Base-by-base conservation (phyloP, 108 stramenopile genomes). In the Epithemia pelagica region DNA sequence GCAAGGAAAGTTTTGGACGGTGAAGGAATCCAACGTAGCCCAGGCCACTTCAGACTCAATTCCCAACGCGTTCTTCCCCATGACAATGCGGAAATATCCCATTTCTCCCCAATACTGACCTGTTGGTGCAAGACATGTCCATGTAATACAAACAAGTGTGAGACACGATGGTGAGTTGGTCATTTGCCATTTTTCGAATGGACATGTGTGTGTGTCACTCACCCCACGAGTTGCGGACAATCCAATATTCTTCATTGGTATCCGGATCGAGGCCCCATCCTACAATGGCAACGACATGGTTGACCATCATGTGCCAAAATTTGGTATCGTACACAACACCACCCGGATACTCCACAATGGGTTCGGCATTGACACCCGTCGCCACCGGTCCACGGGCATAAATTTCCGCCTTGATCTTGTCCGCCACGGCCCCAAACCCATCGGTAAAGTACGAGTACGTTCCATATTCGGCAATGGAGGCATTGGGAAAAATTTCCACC, bases 351-450 rank as follows among this genome's bases (percentile, higher is more conserved):
- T 92, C 74, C 52, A 95, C 71, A 31, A 87, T 63, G 32, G 82
- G 85, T 64, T 84, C 80, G 56, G 86, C 92, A 79, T 96, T 90
- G 65, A 97, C 81, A 18, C 86, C 90, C 51, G 90, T 90, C 22
- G 88, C 78, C n/a, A 97, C 89, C 31, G 96, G 94, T n/a, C 96
- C 96, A 28, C 95, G 87, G 24, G 88, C 90, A 72, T 85, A 95
- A 33, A 97, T 92, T 78, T 97, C 96, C 15, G 88, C 83, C 82
- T 86, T 90, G 69, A 94, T 89, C 30, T 81, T 82, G 57, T 78
- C 59, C 20, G 85, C 59, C 19, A 77, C 78, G 31, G 82, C 80
- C 20, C 70, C 66, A 23, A 57, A 65, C 0, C 65, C 72, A 59
- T 73, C 63, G 52, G 64, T 84, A 62, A 59, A 73, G 46, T 51